Evolutionary conservation across 2,329 filamentous ascomycete genomes (phyloP), one percentile per base, ranked within the genome.

Genomic region (Penicillium sclerotiorum): DNA sequence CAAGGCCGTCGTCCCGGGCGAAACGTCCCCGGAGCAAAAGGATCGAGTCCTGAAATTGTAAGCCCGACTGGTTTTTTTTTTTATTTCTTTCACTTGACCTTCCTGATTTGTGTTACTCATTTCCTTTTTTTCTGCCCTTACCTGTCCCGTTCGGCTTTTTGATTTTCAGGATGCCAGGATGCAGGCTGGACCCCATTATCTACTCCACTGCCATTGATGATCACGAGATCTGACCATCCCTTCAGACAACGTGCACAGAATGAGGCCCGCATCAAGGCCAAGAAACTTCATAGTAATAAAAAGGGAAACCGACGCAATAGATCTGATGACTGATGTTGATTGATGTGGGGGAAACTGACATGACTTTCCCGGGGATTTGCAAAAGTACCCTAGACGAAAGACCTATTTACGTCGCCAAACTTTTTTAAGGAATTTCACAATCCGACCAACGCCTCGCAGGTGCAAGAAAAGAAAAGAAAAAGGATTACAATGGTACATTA

Each of bases 211-310:
- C 11, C 20, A 25, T 36, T n/a, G 8, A 1, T 23, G 9, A 12
- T 27, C 30, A 8, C 17, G 30, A 25, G 22, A 46, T 32, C 25
- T 49, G 40, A 49, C 17, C 25, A 7, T 52, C 51, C 58, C 3
- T 30, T 13, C 56, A 82, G 79, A 47, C 77, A 84, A 69, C 80
- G 78, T 52, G 74, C 76, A 23, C 80, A 82, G 57, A 84, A 84
- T 53, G 81, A 84, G 62, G 70, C 75, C 33, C 71, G 83, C 55
- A 66, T 85, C 56, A 79, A 75, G 64, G 68, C 67, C 51, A 87
- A 86, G 70, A 85, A 85, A 68, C 65, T 75, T 44, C 81, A 82
- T 53, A 84, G 83, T 63, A 77, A 72, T 61, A 86, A 86, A 70
- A 87, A 87, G 68, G 77, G 73, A 58, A 75, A 75, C 55, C 73